Conservation (phyloP, 225 moss, liverwort and hornwort species). For the Bryoerythrophyllum caledonicum region DNA sequence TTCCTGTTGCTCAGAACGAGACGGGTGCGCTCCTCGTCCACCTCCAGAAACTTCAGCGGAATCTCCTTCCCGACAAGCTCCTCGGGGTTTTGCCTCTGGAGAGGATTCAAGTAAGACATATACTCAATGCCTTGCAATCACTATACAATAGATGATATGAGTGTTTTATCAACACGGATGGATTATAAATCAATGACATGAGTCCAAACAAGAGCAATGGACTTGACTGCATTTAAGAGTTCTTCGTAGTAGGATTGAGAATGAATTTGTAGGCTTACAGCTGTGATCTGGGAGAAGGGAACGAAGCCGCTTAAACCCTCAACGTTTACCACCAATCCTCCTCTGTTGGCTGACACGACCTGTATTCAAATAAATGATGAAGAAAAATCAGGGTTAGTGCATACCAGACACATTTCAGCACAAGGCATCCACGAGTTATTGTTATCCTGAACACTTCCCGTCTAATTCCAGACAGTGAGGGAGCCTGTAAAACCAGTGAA, state of each 20-base stretch:
- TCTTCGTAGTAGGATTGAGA: background rate
- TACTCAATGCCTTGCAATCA: background rate
- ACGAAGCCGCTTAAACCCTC: slow-evolving; percentile 94
- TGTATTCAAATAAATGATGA: slow-evolving; percentile 14
- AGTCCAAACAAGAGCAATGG: background rate
- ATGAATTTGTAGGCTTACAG: slow-evolving; percentile 31
- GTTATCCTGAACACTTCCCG: background rate
- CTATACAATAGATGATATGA: background rate
- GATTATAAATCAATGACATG: background rate
- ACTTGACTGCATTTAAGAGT: background rate
- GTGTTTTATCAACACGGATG: background rate
- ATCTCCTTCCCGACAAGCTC: slow-evolving; percentile 57
- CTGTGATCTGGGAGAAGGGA: slow-evolving; percentile 89
- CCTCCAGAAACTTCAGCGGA: slow-evolving; percentile 61
- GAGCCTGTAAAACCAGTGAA: background rate
- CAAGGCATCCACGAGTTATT: background rate
- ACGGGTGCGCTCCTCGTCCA: slow-evolving; percentile 66
- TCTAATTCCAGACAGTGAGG: background rate
- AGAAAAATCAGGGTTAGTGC: slow-evolving; percentile 6
- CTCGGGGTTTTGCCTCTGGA: slow-evolving; percentile 51
- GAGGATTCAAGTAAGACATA: background rate
- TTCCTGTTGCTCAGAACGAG: slow-evolving; percentile 71
- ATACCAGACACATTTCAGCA: background rate
- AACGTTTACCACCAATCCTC: slow-evolving; percentile 83
- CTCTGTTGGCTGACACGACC: slow-evolving; percentile 81